Conservation (phyloP, 306 rosid species). For the Pyrus pyrifolia region DNA sequence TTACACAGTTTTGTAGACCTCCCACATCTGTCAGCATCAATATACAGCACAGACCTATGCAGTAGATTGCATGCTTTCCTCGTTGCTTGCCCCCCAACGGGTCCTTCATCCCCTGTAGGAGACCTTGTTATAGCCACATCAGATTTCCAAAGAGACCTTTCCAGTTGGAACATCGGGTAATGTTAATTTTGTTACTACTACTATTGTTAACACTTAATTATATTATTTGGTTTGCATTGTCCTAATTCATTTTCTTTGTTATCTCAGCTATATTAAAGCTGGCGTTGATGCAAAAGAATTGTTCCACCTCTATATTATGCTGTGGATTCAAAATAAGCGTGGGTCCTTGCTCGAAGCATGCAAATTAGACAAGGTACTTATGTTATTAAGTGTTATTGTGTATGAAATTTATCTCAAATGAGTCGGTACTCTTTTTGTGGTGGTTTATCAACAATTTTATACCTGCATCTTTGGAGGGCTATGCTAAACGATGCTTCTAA, state of each 20-base stretch:
- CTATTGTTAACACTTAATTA: not conserved
- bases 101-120: conserved; percentile 84
- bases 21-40: conserved; percentile 86
- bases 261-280: conserved; percentile 66
- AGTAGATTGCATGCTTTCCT: conserved; percentile 80
- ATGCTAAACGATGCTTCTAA: not conserved
- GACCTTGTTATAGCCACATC: conserved; percentile 90
- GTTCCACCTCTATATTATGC: conserved; percentile 83
- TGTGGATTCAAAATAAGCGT: conserved; percentile 94
- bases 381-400: conserved; percentile 2
- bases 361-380: conserved; percentile 83
- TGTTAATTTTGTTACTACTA: conserved; percentile 6
- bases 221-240: not conserved
- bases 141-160: conserved; percentile 86
- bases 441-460: not conserved
- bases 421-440: not conserved
- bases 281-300: conserved; percentile 97
- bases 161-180: conserved; percentile 69
- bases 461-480: not conserved
- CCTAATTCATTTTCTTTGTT: conserved; percentile 18
- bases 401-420: not conserved
- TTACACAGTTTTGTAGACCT: conserved; percentile 81
- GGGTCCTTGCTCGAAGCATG: conserved; percentile 75
- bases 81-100: conserved; percentile 84
- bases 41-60: conserved; percentile 89